Evolutionary conservation across 371 early-diverging fungal genomes (phyloP).

Genomic region (Haplosporangium sp.): DNA sequence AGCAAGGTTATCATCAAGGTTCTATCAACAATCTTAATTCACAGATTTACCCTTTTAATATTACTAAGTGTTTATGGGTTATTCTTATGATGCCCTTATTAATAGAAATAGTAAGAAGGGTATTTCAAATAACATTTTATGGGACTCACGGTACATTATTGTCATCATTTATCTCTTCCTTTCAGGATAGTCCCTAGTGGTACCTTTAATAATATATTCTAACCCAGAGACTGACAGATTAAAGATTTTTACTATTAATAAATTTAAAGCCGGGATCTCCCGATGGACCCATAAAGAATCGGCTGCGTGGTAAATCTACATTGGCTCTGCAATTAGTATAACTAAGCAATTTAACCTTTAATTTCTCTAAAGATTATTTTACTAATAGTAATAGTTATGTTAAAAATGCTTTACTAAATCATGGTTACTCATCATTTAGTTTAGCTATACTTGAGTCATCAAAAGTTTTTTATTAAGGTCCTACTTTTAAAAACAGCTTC

Average conservation of each 20-base stretch:
- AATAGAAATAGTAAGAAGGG: slow-evolving; percentile 11
- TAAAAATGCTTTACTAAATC: too few species aligned
- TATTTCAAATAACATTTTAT: slow-evolving; percentile 36
- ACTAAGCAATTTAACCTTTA: background rate
- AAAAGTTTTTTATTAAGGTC: too few species aligned
- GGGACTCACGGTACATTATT: background rate
- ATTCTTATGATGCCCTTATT: too few species aligned
- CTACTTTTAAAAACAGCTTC: too few species aligned
- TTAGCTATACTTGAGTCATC: too few species aligned
- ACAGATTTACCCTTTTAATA: background rate
- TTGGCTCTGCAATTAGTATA: slow-evolving; percentile 4
- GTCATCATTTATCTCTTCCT: background rate
- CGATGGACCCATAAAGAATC: slow-evolving; percentile 1
- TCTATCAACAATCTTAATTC: slow-evolving; percentile 29
- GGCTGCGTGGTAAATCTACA: background rate
- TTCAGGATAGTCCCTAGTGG: background rate
- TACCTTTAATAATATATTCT: slow-evolving; percentile 1
- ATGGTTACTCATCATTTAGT: too few species aligned
- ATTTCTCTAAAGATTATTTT: too few species aligned
- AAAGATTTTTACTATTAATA: background rate
- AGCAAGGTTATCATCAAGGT: background rate
- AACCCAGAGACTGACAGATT: slow-evolving; percentile 7
- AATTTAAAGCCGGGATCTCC: background rate
- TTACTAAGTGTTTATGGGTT: too few species aligned
- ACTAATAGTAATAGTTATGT: too few species aligned